Evolutionary conservation across 345 rosid species (phyloP).

Genomic region (Ricinus communis): DNA sequence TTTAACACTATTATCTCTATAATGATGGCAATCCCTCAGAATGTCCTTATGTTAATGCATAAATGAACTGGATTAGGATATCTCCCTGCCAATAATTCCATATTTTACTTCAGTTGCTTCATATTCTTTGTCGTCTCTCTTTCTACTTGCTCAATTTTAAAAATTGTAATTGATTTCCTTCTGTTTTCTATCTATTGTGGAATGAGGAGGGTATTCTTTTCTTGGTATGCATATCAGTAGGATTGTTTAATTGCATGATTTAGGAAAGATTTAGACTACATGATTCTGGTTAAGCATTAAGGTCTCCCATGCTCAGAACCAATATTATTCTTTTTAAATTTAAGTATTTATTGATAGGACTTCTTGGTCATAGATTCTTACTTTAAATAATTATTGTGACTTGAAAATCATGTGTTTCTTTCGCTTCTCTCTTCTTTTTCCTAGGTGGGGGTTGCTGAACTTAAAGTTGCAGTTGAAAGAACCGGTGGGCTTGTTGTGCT

Average conservation of each 20-base stretch:
- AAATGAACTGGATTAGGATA: not conserved
- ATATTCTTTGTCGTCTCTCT: not conserved
- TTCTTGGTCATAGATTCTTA: not conserved
- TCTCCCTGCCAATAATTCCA: not conserved
- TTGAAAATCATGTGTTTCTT: conserved; percentile 14
- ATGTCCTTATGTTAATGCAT: not conserved
- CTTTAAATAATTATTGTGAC: not conserved
- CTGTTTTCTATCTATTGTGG: not conserved
- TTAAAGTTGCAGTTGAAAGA: conserved; percentile 87
- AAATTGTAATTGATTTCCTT: not conserved
- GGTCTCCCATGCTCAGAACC: not conserved
- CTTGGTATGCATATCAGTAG: not conserved
- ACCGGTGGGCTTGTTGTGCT: conserved; percentile 97
- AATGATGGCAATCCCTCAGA: not conserved
- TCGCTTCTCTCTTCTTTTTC: conserved; percentile 1
- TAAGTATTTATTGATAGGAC: not conserved
- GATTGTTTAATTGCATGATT: not conserved
- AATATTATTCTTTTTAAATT: not conserved
- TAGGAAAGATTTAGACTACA: not conserved
- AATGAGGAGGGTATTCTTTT: not conserved
- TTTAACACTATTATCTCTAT: not conserved
- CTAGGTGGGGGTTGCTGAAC: conserved; percentile 94
- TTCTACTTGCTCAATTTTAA: not conserved
- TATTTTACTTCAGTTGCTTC: not conserved
- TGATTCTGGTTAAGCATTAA: not conserved